These are phyloP conservation scores for Volvariella volvacea DNA, from an alignment of 1,284 basidiomycete species.

Conservation along the genomic window DNA sequence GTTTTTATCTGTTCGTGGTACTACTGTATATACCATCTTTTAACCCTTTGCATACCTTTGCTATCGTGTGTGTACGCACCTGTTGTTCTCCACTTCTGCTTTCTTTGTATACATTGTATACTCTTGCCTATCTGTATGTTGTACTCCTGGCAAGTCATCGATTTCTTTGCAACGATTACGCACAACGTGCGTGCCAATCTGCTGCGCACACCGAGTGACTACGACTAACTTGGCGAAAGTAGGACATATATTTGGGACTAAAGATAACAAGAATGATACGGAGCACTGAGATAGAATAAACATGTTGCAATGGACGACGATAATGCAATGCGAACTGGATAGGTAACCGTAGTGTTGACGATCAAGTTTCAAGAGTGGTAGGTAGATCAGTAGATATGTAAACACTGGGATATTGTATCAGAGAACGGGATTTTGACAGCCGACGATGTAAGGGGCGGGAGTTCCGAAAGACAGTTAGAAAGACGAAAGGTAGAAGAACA, in stretches of 20 bases:
- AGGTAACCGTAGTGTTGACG: conserved; percentile 36
- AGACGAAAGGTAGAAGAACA: conserved; percentile 14
- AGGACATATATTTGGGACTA: conserved; percentile 3
- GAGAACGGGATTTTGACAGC: conserved; percentile 15
- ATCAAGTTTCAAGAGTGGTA: conserved; percentile 25
- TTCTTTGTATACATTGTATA: too few relatives aligned
- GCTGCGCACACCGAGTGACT: too few relatives aligned
- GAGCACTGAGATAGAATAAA: conserved; percentile 38
- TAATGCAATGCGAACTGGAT: conserved; percentile 38
- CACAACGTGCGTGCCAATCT: too few relatives aligned
- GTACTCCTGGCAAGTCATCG: too few relatives aligned
- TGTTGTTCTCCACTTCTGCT: too few relatives aligned
- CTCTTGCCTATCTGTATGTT: too few relatives aligned
- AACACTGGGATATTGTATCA: conserved; percentile 10
- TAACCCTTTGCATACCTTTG: too few relatives aligned
- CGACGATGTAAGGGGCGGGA: conserved; percentile 15
- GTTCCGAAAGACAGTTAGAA: conserved; percentile 15
- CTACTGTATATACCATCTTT: too few relatives aligned
- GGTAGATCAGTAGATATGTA: conserved; percentile 23
- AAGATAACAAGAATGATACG: conserved; percentile 23
- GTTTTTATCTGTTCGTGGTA: conserved; percentile 10
- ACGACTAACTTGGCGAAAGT: too few relatives aligned
- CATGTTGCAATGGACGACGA: conserved; percentile 41
- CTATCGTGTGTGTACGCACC: too few relatives aligned
- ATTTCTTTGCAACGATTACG: too few relatives aligned